phyloP scores from a whole-genome alignment of 139 green algal species.

The Edaphochlamys debaryana region DNA sequence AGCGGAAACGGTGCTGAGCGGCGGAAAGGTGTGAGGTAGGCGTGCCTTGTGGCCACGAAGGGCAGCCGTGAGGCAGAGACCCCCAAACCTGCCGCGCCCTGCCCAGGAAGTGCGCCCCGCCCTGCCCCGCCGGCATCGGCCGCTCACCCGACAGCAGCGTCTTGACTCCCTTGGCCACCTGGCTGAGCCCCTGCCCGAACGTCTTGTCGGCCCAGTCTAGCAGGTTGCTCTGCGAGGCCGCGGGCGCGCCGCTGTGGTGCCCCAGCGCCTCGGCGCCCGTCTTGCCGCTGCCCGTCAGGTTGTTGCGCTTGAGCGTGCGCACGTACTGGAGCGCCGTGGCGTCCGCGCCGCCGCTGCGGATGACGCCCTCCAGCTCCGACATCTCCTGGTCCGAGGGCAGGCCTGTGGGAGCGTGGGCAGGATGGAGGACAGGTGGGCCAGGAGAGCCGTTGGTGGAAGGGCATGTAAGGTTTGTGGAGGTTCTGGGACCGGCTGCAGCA shows the following conservation, averaged over 20 bases:
- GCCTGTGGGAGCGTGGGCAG: slow-evolving; percentile 20
- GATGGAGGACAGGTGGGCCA: no score
- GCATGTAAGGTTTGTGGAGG: no score
- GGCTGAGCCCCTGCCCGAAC: slow-evolving; percentile 87
- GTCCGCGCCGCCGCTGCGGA: slow-evolving; percentile 74
- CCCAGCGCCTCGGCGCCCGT: slow-evolving; percentile 28
- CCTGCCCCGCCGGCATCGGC: no score
- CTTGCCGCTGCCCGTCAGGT: slow-evolving; percentile 64
- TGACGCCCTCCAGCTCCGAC: slow-evolving; percentile 61
- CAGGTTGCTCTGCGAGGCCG: slow-evolving; percentile 71
- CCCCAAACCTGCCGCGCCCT: no score
- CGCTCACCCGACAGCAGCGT: slow-evolving; percentile 86
- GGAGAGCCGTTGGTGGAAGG: no score
- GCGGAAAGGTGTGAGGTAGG: no score
- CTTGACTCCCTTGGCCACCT: slow-evolving; percentile 93
- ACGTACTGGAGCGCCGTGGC: slow-evolving; percentile 89
- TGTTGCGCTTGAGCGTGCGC: slow-evolving; percentile 87
- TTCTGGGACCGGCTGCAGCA: no score
- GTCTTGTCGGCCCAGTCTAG: slow-evolving; percentile 95
- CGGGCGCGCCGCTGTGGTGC: slow-evolving; percentile 15
- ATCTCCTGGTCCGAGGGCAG: slow-evolving; percentile 58
- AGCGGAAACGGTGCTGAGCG: not conserved
- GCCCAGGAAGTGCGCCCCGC: no score
- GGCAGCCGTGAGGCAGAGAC: no score
- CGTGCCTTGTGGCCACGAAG: no score